Conservation (phyloP, 176 grass and related monocot species). For the Ananas comosus region DNA sequence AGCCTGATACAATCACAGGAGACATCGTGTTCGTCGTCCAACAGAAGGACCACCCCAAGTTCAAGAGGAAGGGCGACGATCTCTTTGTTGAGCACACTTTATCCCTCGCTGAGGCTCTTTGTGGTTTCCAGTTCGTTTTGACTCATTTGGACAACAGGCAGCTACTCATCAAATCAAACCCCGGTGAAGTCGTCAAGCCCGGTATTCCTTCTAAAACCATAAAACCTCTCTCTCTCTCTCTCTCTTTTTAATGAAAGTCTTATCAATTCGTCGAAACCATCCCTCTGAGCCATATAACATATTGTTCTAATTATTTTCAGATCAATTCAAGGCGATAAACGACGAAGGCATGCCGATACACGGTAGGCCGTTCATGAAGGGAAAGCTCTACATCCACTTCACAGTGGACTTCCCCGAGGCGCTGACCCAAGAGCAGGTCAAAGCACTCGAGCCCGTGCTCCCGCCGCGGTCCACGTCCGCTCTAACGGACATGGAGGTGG, state of each 20-base stretch:
- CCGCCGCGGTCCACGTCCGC: slow-evolving; percentile 42
- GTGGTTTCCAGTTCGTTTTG: slow-evolving; percentile 85
- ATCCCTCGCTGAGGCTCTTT: slow-evolving; percentile 80
- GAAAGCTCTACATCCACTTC: slow-evolving; percentile 96
- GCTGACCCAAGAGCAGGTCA: slow-evolving; percentile 53
- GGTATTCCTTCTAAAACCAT: slow-evolving; percentile 31
- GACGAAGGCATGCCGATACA: slow-evolving; percentile 93
- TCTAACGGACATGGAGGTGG: slow-evolving; percentile 87
- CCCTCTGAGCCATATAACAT: not conserved
- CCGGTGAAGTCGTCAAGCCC: slow-evolving; percentile 86
- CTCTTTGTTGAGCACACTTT: slow-evolving; percentile 87
- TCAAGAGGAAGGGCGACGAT: slow-evolving; percentile 93
- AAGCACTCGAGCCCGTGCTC: slow-evolving; percentile 68
- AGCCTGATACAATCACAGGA: slow-evolving; percentile 93
- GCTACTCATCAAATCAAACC: slow-evolving; percentile 74
- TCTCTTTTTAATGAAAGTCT: not conserved
- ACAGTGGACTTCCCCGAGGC: slow-evolving; percentile 73
- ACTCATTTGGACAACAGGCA: slow-evolving; percentile 95
- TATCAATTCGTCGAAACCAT: not conserved
- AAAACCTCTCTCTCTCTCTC: not conserved
- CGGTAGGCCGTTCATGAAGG: slow-evolving; percentile 92
- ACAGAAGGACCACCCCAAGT: slow-evolving; percentile 88
- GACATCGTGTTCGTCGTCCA: slow-evolving; percentile 90
- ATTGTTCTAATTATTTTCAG: slow-evolving; percentile 17
- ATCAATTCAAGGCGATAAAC: slow-evolving; percentile 91